phyloP scores from a whole-genome alignment of 441 rosid species.

The Hypseocharis bilobata region DNA sequence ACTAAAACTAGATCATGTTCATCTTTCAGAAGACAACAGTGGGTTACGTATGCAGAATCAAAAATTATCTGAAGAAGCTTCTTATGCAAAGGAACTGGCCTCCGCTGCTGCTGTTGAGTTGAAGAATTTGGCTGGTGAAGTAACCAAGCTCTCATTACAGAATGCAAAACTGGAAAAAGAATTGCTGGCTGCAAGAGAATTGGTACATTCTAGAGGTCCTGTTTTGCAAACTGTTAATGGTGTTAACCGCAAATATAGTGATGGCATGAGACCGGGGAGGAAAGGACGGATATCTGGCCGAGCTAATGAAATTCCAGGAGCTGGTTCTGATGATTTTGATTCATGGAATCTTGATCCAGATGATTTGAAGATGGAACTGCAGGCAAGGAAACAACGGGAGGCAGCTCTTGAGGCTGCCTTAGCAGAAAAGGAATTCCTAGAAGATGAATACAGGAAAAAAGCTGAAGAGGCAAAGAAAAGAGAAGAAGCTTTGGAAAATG shows the following conservation, averaged over 20 bases:
- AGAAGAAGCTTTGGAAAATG: constrained; percentile 88
- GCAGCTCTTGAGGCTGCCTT: constrained; percentile 80
- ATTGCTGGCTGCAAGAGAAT: constrained; percentile 56
- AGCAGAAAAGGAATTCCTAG: constrained; percentile 66
- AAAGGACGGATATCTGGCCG: constrained; percentile 65
- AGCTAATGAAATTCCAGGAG: constrained; percentile 41
- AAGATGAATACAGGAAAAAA: constrained; percentile 67
- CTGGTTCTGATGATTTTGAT: constrained; percentile 51
- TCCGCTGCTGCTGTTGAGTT: constrained; percentile 99
- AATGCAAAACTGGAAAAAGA: constrained; percentile 82
- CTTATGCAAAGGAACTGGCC: constrained; percentile 90
- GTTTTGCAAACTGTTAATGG: constrained; percentile 39
- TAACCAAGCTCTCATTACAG: constrained; percentile 77
- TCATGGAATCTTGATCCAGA: constrained; percentile 71
- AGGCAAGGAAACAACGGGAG: constrained; percentile 80
- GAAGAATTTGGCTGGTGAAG: constrained; percentile 89
- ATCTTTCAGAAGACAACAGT: constrained; percentile 73
- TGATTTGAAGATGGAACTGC: constrained; percentile 73
- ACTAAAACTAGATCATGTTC: constrained; percentile 64
- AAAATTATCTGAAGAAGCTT: constrained; percentile 89
- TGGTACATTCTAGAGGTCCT: constrained; percentile 45
- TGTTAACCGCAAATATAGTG: constrained; percentile 45
- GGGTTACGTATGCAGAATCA: constrained; percentile 72
- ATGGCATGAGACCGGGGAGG: constrained; percentile 56
- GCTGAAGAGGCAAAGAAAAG: constrained; percentile 75